phyloP scores from a whole-genome alignment of 108 stramenopile genomes.

The Nitzschia sp. region DNA sequence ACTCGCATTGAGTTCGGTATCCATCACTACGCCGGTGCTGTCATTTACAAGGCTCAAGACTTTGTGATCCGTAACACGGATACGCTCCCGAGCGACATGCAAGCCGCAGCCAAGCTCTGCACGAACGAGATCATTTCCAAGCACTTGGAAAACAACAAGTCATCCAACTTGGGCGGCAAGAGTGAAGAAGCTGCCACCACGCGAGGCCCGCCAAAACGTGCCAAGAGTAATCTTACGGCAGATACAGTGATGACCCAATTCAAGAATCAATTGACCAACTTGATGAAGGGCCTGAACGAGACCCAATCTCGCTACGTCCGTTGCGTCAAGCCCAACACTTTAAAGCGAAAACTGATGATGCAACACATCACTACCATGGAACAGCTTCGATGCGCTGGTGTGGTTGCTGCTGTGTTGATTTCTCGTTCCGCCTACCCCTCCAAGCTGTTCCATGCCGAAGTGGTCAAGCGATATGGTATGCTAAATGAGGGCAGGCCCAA shows the following conservation, averaged over 20 bases:
- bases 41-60: slow-evolving; percentile 79
- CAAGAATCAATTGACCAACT: slow-evolving; percentile 67
- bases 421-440: slow-evolving; percentile 93
- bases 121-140: slow-evolving; percentile 50
- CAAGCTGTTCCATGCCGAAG: slow-evolving; percentile 69
- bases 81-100: slow-evolving; percentile 71
- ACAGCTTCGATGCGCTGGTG: slow-evolving; percentile 94
- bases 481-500: slow-evolving; percentile 28
- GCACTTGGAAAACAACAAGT: slow-evolving; percentile 30
- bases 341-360: slow-evolving; percentile 71
- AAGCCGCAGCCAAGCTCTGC: slow-evolving; percentile 45
- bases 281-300: slow-evolving; percentile 63
- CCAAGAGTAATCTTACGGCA: slow-evolving; percentile 48
- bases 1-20: slow-evolving; percentile 78
- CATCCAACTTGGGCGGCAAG: slow-evolving; percentile 43
- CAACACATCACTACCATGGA: slow-evolving; percentile 81
- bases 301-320: slow-evolving; percentile 88
- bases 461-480: slow-evolving; percentile 61
- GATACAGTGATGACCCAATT: slow-evolving; percentile 82
- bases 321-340: slow-evolving; percentile 84
- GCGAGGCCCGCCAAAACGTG: slow-evolving; percentile 38
- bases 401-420: slow-evolving; percentile 90
- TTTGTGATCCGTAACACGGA: slow-evolving; percentile 89
- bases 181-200: slow-evolving; percentile 12
- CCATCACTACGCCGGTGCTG: slow-evolving; percentile 92